phyloP scores from a whole-genome alignment of 768 basidiomycete genomes.

The Trametes maxima region DNA sequence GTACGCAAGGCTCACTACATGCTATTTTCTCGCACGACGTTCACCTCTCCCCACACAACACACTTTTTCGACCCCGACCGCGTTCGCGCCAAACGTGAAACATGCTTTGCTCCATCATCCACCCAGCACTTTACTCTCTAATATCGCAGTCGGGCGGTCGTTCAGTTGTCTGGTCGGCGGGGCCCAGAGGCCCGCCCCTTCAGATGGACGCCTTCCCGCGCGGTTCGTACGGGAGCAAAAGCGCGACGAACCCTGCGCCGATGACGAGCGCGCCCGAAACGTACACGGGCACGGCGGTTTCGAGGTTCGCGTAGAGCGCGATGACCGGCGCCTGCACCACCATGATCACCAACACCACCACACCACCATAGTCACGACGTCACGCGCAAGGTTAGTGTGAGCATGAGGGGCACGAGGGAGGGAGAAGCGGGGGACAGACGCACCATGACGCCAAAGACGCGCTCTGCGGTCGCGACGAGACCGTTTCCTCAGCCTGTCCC shows the following conservation, averaged over 20 bases:
- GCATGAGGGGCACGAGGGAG: too few species aligned
- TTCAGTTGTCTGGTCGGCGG: too few species aligned
- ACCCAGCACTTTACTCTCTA: too few species aligned
- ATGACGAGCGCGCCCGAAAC: slow-evolving; percentile 68
- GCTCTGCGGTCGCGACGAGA: slow-evolving; percentile 48
- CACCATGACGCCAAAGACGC: slow-evolving; percentile 59
- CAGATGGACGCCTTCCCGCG: slow-evolving; percentile 73
- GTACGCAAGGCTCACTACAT: too few species aligned
- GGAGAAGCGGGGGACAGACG: slow-evolving; percentile 19
- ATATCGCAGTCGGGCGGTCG: too few species aligned
- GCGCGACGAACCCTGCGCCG: slow-evolving; percentile 56
- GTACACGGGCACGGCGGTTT: slow-evolving; percentile 70
- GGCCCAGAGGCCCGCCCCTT: not conserved
- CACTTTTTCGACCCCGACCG: too few species aligned
- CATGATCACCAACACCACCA: not conserved
- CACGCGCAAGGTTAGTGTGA: too few species aligned
- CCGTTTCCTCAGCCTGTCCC: slow-evolving; percentile 60
- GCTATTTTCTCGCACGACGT: too few species aligned
- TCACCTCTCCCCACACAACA: too few species aligned
- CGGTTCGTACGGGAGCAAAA: slow-evolving; percentile 74
- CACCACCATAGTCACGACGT: too few species aligned
- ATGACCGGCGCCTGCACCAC: slow-evolving; percentile 46
- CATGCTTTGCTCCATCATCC: too few species aligned
- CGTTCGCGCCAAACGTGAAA: too few species aligned
- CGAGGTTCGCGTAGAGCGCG: slow-evolving; percentile 54